Conservation (phyloP, 805 yeast genomes). For the Blastobotrys americana region DNA sequence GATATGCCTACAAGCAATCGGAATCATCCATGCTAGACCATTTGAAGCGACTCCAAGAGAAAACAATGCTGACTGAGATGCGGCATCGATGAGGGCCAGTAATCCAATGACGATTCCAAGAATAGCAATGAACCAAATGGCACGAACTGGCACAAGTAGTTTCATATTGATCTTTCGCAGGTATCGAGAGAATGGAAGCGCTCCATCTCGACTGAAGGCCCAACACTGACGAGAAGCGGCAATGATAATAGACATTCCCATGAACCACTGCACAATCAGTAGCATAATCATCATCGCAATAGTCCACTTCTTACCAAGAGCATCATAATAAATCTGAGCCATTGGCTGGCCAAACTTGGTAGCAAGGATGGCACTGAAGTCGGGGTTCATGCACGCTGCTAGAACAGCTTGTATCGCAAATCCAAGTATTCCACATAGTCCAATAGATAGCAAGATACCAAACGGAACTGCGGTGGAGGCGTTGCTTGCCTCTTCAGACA, state of each 20-base stretch:
- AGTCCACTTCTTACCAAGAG: constrained; percentile 60
- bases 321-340: constrained; percentile 57
- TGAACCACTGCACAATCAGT: constrained; percentile 53
- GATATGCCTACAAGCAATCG: constrained; percentile 47
- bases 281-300: constrained; percentile 54
- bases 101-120: constrained; percentile 39
- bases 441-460: constrained; percentile 54
- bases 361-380: constrained; percentile 2
- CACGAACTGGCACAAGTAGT: constrained; percentile 54
- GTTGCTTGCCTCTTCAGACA: constrained; percentile 62
- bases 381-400: constrained; percentile 37
- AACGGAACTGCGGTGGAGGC: constrained; percentile 58
- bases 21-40: constrained; percentile 56
- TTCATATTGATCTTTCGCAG: constrained; percentile 46
- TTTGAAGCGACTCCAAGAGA: constrained; percentile 57
- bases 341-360: constrained; percentile 37
- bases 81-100: constrained; percentile 48
- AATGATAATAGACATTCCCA: constrained; percentile 56
- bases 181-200: constrained; percentile 53
- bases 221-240: constrained; percentile 66
- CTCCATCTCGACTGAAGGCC: constrained; percentile 74
- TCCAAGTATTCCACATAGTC: constrained; percentile 53
- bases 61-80: constrained; percentile 64
- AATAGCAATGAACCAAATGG: constrained; percentile 47
- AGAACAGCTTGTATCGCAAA: constrained; percentile 47